Evolutionary conservation across 2,329 filamentous ascomycete genomes (phyloP).

Genomic region (Cladosporium sp.): DNA sequence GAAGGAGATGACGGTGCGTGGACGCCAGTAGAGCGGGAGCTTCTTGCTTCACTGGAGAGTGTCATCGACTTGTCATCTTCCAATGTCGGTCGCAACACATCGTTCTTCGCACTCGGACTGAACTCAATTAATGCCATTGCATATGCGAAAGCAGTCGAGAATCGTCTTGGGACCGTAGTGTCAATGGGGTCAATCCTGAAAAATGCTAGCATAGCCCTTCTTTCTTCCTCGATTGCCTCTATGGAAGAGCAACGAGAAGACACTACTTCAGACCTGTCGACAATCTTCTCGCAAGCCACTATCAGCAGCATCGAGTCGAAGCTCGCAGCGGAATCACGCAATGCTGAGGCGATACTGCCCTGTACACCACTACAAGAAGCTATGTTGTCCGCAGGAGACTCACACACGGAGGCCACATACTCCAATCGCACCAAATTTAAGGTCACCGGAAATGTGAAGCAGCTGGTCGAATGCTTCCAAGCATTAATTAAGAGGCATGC

Average conservation of each 20-base stretch:
- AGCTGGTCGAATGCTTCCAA: slow-evolving; percentile 59
- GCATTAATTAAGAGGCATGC: slow-evolving; percentile 62
- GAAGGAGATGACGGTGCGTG: slow-evolving; percentile 40
- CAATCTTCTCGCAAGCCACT: neutral
- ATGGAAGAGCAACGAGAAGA: neutral
- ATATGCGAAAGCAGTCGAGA: slow-evolving; percentile 57
- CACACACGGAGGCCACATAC: slow-evolving; percentile 53
- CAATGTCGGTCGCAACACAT: slow-evolving; percentile 60
- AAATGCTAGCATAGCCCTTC: slow-evolving; percentile 60
- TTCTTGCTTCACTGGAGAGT: slow-evolving; percentile 47
- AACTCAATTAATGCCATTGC: slow-evolving; percentile 80
- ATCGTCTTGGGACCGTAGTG: slow-evolving; percentile 45
- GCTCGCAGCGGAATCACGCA: neutral
- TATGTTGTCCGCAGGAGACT: slow-evolving; percentile 64
- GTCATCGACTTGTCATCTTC: slow-evolving; percentile 33
- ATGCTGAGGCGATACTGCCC: slow-evolving; percentile 55
- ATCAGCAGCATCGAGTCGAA: neutral
- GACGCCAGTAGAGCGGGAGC: slow-evolving; percentile 52
- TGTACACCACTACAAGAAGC: slow-evolving; percentile 86
- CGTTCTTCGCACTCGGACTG: slow-evolving; percentile 72
- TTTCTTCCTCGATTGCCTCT: slow-evolving; percentile 38
- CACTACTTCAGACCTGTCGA: neutral
- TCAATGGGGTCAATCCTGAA: slow-evolving; percentile 68
- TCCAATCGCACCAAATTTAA: slow-evolving; percentile 67
- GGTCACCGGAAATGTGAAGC: slow-evolving; percentile 47